Base-by-base conservation (phyloP, 108 stramenopile species). In the Cyclotella atomus region DNA sequence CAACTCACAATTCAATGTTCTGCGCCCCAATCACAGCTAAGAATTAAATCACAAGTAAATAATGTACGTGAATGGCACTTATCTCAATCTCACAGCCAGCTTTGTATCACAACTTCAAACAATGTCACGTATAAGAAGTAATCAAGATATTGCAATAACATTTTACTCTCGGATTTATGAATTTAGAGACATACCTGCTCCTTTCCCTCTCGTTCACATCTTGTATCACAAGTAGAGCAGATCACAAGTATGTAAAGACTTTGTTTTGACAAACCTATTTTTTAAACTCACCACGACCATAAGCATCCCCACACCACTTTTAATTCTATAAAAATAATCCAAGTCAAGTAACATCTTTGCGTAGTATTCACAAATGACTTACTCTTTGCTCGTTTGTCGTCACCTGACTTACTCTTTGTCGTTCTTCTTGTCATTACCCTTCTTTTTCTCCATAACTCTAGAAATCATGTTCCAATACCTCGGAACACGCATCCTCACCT, bases 401-500 rank as follows among this genome's bases (percentile, higher is more conserved):
- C n/a, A n/a, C n/a, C n/a, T n/a, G n/a, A n/a, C n/a, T 44, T 41
- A 44, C 49, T 36, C 6, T 27, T 69, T 56, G 54, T 38, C 1
- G 29, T 57, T 8, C 61, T 41, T 24, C 61, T 21, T 41, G 44
- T 29, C 44, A 19, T 32, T 29, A 47, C 63, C 68, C 47, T 68
- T 71, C 20, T 43, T 28, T 33, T 67, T 68, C 19, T 61, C 24
- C 47, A 76, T 14, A 17, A 61, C 77, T 55, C 66, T 56, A 4
- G 70, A 4, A 43, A 71, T 44, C 59, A 54, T 19, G 64, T 63
- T 72, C 77, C 70, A 79, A 59, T 79, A 79, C 27, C 77, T 66
- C 25, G 77, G 77, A 5, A 62, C 57, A 49, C 59, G 65, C 65
- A 71, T 79, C 27, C 77, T 46, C 16, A 72, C 27, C 50, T 79